Evolutionary conservation across 805 yeast genomes (phyloP).

Genomic region (Yarrowia deformans): DNA sequence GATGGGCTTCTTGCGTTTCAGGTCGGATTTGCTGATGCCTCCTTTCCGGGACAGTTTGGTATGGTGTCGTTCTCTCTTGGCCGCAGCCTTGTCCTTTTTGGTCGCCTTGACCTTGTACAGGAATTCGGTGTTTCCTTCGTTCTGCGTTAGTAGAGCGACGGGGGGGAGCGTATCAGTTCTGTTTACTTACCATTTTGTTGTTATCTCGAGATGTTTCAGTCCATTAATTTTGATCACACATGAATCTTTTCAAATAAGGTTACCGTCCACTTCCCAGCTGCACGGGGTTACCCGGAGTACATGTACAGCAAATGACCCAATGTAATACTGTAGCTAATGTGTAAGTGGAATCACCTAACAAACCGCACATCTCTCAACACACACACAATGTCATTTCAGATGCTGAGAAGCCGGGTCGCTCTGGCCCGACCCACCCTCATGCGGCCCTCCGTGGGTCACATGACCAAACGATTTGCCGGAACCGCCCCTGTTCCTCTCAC

Average conservation of each 20-base stretch:
- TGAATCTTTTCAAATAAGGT: constrained; percentile 8
- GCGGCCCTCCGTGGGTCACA: constrained; percentile 26
- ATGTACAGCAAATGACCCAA: constrained; percentile 30
- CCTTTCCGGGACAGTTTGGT: constrained; percentile 23
- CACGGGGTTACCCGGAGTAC: constrained; percentile 31
- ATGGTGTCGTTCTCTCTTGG: constrained; percentile 25
- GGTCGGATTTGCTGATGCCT: constrained; percentile 18
- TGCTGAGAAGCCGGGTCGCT: constrained; percentile 29
- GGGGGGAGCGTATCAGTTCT: no score
- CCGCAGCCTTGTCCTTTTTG: constrained; percentile 32
- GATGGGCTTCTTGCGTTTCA: constrained; percentile 14
- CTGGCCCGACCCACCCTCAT: constrained; percentile 27
- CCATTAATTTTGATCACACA: background rate
- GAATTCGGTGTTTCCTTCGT: constrained; percentile 9
- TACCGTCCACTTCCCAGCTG: background rate
- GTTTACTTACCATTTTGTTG: constrained; percentile 8
- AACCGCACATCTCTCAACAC: background rate
- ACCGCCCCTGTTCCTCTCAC: constrained; percentile 51
- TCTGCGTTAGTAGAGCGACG: constrained; percentile 1
- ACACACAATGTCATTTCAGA: constrained; percentile 22
- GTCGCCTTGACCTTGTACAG: constrained; percentile 30
- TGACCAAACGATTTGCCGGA: constrained; percentile 36
- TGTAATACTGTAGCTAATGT: no score
- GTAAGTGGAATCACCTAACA: background rate
- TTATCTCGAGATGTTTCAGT: no score